These are phyloP conservation scores for Pleurotus ostreatus DNA, from an alignment of 768 basidiomycete genomes.

Conservation along the genomic window DNA sequence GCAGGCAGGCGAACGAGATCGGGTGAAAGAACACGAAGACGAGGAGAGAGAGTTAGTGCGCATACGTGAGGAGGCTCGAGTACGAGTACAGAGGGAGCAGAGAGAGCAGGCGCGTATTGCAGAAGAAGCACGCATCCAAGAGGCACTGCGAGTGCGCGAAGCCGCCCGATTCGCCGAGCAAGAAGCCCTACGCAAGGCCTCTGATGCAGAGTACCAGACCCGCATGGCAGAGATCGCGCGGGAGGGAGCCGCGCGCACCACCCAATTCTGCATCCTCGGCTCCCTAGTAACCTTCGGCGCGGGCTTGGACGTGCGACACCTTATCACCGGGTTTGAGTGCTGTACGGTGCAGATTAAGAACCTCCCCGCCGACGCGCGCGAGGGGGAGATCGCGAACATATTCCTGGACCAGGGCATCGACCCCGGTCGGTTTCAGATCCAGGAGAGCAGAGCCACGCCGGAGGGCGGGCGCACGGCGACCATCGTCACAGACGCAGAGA, in stretches of 20 bases:
- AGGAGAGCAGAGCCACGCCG: slow-evolving; percentile 23
- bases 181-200: slow-evolving; percentile 15
- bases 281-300: slow-evolving; percentile 48
- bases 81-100: no score
- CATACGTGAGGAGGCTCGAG: no score
- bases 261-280: slow-evolving; percentile 38
- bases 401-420: slow-evolving; percentile 42
- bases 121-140: background rate
- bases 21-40: no score
- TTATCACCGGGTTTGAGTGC: slow-evolving; percentile 50
- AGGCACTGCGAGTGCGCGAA: background rate
- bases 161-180: slow-evolving; percentile 13
- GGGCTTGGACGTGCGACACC: slow-evolving; percentile 39
- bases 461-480: slow-evolving; percentile 31
- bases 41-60: no score
- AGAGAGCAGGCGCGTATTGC: background rate
- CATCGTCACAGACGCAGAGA: slow-evolving; percentile 36
- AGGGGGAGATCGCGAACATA: slow-evolving; percentile 36
- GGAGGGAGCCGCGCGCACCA: slow-evolving; percentile 37
- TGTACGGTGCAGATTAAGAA: slow-evolving; percentile 42
- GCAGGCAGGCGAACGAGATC: no score
- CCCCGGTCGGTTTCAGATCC: slow-evolving; percentile 26
- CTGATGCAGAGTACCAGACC: slow-evolving; percentile 15
- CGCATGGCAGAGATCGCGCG: slow-evolving; percentile 17
- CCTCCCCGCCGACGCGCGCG: slow-evolving; percentile 36